phyloP scores from a whole-genome alignment of 345 rosid genomes.

The Mangifera indica region DNA sequence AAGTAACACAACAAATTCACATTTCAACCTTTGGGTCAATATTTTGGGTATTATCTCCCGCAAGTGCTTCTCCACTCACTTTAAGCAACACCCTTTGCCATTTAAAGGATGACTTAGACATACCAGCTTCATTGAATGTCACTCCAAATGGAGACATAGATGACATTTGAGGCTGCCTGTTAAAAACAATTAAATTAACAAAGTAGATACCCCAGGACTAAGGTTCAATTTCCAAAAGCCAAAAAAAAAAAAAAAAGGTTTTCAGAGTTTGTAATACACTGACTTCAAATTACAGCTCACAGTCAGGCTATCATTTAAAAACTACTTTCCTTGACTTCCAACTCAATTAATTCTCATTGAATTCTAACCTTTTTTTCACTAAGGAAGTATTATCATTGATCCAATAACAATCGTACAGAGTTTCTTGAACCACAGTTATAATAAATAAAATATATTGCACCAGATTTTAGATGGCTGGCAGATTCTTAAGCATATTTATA shows the following conservation, averaged over 20 bases:
- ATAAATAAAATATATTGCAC: no score
- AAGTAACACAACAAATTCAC: conserved; percentile 4
- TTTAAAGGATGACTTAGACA: conserved; percentile 52
- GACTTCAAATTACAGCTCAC: background rate
- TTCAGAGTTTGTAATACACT: background rate
- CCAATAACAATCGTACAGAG: background rate
- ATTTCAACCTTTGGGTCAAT: conserved; percentile 81
- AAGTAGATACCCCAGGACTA: background rate
- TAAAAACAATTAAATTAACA: conserved; percentile 25
- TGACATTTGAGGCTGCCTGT: conserved; percentile 54
- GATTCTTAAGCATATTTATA: background rate
- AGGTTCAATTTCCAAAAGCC: background rate
- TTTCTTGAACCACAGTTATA: no score
- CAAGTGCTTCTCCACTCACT: conserved; percentile 98
- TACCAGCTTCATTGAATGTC: conserved; percentile 40
- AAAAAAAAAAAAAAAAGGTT: background rate
- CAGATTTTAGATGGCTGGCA: background rate
- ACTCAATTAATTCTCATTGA: background rate
- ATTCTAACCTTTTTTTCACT: background rate
- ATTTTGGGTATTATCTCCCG: conserved; percentile 75
- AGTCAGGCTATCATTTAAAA: background rate
- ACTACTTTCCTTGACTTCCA: background rate
- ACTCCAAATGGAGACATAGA: conserved; percentile 54
- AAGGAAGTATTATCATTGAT: background rate
- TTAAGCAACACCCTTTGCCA: conserved; percentile 97